Evolutionary conservation across 805 yeast species (phyloP), one percentile per base, ranked within the genome.

Genomic region (Limtongozyma cylindracea): DNA sequence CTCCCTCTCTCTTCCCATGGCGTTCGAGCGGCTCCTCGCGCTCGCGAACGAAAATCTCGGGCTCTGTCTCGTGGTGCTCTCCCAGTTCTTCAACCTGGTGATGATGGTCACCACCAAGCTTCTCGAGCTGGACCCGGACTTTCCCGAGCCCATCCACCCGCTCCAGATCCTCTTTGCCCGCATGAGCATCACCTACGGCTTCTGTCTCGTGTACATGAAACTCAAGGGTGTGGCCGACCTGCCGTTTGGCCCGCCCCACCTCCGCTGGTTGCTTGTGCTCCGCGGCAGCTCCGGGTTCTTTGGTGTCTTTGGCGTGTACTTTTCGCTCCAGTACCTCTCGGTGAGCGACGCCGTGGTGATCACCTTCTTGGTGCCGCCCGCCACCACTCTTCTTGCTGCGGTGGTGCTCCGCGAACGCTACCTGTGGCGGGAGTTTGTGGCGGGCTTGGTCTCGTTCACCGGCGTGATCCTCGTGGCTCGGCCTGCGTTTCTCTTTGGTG

Each of bases 381-480:
- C 72, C 10, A 72, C 92, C 0, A 73, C 78, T 0, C 41, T 77
- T 12, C 41, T 70, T 24, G 91, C 93, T 0, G 67, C 68, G 56
- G 27, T 62, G 2, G 37, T 72, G 3, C 43, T 80, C 15, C 55
- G 61, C 19, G 94, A 80, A 35, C 41, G 55, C 6, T 71, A 72
- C 39, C 60, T 77, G 4, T 30, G 53, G 17, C 35, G 64, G 10
- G 93, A 82, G 42, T 73, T 67, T 0, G 34, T 56, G 1, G 80
- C 91, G 17, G 71, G 80, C 1, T 9, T 64, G 0, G 37, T 65
- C 5, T 74, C 93, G 1, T 47, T 80, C 11, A 29, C 51, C 2
- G 94, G 94, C 5, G 93, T 82, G 3, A 28, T 77, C 1, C 39
- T 80, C 13, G 73, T 80, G 31, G 84, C 92, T 1, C 61, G 76